Base-by-base conservation (phyloP, 495 filamentous ascomycete genomes). In the Hyaloscypha bicolor region DNA sequence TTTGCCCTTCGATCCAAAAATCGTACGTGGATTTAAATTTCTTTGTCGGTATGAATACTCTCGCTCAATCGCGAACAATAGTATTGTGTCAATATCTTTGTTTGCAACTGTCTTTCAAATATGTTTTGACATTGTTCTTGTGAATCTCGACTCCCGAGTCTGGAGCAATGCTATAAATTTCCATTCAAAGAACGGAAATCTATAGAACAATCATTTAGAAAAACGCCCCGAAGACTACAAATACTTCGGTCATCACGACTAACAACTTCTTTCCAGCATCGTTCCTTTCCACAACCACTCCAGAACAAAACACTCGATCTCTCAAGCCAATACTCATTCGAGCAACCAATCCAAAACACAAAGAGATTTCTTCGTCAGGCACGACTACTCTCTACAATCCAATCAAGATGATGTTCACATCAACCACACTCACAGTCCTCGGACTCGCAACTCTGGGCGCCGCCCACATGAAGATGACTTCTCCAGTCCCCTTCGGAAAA, bases 391-490 rank as follows among this genome's bases (percentile, higher is more conserved):
- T 63, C 37, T 39, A 30, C 32, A 63, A 37, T 3, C 48, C 32
- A 31, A 60, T 63, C 71, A 73, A 69, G 22, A 71, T 73, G 72
- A 53, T 56, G 14, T 71, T 60, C 55, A 56, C 63, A 19, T 48
- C 9, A 6, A 60, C 55, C 37, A 29, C 51, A 14, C 21, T 71
- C 59, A 52, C 63, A 14, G 58, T 62, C 56, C 53, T 75, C 61
- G 69, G 67, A 32, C 67, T 91, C 60, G 82, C 83, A 52, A 76
- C 83, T 59, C 75, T 88, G 19, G 74, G 82, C 68, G 76, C 79
- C 11, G 87, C 86, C 11, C 94, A 98, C 75, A 88, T 96, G 82
- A 79, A 84, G 32, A 89, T 97, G 86, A 78, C 71, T 55, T 79
- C 70, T 11, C 94, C 94, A 0, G 79, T 83, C 39, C 93, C 93